Conservation (phyloP, 2,329 filamentous ascomycete species). For the Aspergillus caelatus region DNA sequence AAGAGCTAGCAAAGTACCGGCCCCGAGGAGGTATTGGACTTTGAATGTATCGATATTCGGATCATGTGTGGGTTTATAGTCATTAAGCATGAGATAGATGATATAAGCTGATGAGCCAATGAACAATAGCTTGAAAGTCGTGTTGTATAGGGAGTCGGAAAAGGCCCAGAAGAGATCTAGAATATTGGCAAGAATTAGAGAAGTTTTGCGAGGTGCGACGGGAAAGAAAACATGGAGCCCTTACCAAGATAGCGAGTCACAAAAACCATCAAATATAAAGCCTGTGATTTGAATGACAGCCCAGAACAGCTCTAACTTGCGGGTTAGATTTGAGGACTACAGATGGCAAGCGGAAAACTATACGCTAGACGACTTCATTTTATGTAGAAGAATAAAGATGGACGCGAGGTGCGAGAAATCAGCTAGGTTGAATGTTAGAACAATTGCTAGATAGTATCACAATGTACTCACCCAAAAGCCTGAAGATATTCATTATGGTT, state of each 20-base stretch:
- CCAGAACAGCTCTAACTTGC: slow-evolving; percentile 80
- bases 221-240: slow-evolving; percentile 17
- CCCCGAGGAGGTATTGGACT: slow-evolving; percentile 88
- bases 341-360: slow-evolving; percentile 31
- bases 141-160: slow-evolving; percentile 84
- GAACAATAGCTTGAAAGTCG: slow-evolving; percentile 94
- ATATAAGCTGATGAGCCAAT: slow-evolving; percentile 89
- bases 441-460: not conserved
- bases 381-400: slow-evolving; percentile 92
- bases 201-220: not conserved
- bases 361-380: slow-evolving; percentile 93
- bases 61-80: slow-evolving; percentile 97
- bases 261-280: slow-evolving; percentile 91
- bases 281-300: slow-evolving; percentile 98
- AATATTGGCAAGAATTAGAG: not conserved
- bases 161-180: slow-evolving; percentile 83
- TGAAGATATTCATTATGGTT: slow-evolving; percentile 69
- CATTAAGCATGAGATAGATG: slow-evolving; percentile 95
- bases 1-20: slow-evolving; percentile 75
- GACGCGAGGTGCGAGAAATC: slow-evolving; percentile 95
- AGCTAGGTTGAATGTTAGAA: slow-evolving; percentile 55
- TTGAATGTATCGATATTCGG: slow-evolving; percentile 97
- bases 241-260: slow-evolving; percentile 85
- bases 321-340: not conserved
- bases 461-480: slow-evolving; percentile 60